These are phyloP conservation scores for Sporothrix inflata DNA, from an alignment of 2,329 filamentous ascomycete species.

Conservation along the genomic window DNA sequence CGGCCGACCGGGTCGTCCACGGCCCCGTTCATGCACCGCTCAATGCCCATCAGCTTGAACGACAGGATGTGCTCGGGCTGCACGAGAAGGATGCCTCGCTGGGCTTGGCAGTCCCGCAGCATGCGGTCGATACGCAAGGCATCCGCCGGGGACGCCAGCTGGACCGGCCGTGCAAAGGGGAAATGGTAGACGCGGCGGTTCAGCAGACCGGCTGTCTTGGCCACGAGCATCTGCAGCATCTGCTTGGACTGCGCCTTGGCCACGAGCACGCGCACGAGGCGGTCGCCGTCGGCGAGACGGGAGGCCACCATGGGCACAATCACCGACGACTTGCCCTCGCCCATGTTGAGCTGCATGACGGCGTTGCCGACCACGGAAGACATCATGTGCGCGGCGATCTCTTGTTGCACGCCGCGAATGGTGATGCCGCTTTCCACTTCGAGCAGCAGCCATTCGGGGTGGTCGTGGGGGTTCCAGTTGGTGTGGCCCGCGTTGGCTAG, in stretches of 20 bases:
- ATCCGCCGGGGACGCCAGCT: conserved; percentile 38
- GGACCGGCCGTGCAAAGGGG: conserved; percentile 60
- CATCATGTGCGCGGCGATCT: conserved; percentile 62
- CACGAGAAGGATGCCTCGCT: conserved; percentile 60
- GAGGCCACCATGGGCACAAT: conserved; percentile 68
- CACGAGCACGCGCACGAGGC: conserved; percentile 62
- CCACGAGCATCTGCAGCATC: conserved; percentile 60
- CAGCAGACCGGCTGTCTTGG: conserved; percentile 59
- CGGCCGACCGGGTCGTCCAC: conserved; percentile 40
- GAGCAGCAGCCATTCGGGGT: conserved; percentile 65
- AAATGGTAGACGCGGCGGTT: conserved; percentile 58
- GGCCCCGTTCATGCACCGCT: conserved; percentile 46
- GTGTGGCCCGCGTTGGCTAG: conserved; percentile 55
- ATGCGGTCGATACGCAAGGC: conserved; percentile 45
- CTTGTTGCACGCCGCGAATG: conserved; percentile 62
- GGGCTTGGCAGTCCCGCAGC: conserved; percentile 51
- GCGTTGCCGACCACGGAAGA: conserved; percentile 46
- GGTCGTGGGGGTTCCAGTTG: conserved; percentile 56
- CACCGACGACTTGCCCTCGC: conserved; percentile 70
- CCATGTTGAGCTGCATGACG: conserved; percentile 72
- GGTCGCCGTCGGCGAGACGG: conserved; percentile 53
- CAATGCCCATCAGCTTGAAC: conserved; percentile 63
- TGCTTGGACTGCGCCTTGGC: conserved; percentile 64
- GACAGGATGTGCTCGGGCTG: conserved; percentile 69
- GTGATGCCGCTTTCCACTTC: conserved; percentile 66